Evolutionary conservation across 176 grass and related monocot genomes (phyloP).

Genomic region (Carex parvula): DNA sequence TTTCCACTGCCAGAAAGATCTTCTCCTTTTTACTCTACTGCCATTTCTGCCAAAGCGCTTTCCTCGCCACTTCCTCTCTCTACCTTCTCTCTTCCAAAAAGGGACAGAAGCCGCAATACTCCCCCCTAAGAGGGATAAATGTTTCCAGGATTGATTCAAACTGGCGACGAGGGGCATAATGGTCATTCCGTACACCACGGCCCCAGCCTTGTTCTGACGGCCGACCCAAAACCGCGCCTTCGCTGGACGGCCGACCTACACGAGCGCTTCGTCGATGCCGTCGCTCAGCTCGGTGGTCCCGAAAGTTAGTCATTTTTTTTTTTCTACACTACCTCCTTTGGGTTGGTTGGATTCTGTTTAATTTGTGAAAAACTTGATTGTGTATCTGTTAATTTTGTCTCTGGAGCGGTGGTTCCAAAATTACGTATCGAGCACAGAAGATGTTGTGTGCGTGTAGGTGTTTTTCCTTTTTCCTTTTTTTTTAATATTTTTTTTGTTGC

Average conservation of each 20-base stretch:
- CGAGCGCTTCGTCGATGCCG: slow-evolving; percentile 96
- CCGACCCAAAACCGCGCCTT: slow-evolving; percentile 86
- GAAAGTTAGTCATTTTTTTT: slow-evolving; percentile 60
- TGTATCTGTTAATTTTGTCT: not conserved
- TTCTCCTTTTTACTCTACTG: slow-evolving; percentile 8
- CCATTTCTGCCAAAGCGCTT: not conserved
- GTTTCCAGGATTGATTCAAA: slow-evolving; percentile 31
- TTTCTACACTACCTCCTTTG: not conserved
- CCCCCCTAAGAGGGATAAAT: not conserved
- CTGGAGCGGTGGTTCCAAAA: too few relatives aligned
- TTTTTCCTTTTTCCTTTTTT: not conserved
- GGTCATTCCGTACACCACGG: slow-evolving; percentile 28
- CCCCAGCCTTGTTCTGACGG: slow-evolving; percentile 83
- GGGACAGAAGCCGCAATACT: not conserved
- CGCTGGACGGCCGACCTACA: slow-evolving; percentile 97
- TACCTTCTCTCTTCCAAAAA: not conserved
- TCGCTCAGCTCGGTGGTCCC: slow-evolving; percentile 92
- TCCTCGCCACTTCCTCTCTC: not conserved
- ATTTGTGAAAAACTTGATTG: not conserved
- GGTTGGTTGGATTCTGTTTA: not conserved
- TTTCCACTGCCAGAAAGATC: slow-evolving; percentile 1
- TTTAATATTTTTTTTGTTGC: not conserved
- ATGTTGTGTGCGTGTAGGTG: not conserved
- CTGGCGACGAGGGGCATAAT: slow-evolving; percentile 30
- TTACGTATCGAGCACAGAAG: too few relatives aligned